phyloP scores from a whole-genome alignment of 2,329 filamentous ascomycete genomes.

The Ascochyta koolunga region DNA sequence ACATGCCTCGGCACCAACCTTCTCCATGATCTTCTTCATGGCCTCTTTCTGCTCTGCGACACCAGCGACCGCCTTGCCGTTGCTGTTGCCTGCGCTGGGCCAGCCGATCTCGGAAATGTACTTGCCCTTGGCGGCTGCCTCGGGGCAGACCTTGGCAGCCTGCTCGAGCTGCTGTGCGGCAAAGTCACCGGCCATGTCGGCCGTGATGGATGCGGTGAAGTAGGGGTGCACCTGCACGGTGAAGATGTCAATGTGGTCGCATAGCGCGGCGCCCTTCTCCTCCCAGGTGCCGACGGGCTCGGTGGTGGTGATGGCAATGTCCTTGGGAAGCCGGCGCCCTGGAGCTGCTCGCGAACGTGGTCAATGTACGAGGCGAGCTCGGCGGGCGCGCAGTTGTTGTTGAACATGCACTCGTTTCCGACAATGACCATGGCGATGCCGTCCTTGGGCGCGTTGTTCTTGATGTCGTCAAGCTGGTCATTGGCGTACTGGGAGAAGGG shows the following conservation, averaged over 20 bases:
- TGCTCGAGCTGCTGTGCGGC: conserved; percentile 74
- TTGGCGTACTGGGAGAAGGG: conserved; percentile 61
- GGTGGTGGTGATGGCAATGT: conserved; percentile 73
- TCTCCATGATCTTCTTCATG: conserved; percentile 71
- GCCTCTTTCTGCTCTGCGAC: conserved; percentile 70
- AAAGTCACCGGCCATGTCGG: conserved; percentile 75
- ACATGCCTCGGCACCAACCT: conserved; percentile 70
- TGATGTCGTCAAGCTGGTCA: conserved; percentile 76
- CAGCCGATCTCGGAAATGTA: conserved; percentile 92
- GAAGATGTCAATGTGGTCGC: conserved; percentile 75
- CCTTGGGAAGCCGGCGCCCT: conserved; percentile 70
- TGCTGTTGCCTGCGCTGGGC: conserved; percentile 72
- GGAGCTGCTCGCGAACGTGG: conserved; percentile 68
- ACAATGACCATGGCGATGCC: conserved; percentile 81
- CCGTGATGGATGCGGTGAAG: conserved; percentile 77
- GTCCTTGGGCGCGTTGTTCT: conserved; percentile 70
- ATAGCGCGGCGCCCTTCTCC: conserved; percentile 66
- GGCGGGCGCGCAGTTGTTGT: conserved; percentile 67
- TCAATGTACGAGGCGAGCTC: conserved; percentile 74
- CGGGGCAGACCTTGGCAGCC: conserved; percentile 72
- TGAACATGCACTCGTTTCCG: conserved; percentile 89
- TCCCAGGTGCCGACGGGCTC: conserved; percentile 84
- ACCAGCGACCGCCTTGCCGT: conserved; percentile 75
- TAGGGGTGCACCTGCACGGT: conserved; percentile 91
- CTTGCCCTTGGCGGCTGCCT: conserved; percentile 63